phyloP scores from a whole-genome alignment of 2,329 filamentous ascomycete species.

The Sporothrix pallida region DNA sequence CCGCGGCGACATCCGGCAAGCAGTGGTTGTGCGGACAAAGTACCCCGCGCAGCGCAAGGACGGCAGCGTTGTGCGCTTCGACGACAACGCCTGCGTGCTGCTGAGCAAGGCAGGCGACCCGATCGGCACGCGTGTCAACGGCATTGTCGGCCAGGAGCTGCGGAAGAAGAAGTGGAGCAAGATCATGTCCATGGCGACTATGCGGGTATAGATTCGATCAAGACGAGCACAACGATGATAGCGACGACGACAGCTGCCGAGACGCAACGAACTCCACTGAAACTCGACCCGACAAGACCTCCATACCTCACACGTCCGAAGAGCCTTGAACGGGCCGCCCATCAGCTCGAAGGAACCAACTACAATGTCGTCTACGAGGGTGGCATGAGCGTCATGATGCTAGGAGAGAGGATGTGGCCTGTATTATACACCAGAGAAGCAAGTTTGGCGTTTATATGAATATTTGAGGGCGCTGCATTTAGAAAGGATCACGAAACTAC shows the following conservation, averaged over 20 bases:
- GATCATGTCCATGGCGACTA: conserved; percentile 91
- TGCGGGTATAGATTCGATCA: conserved; percentile 55
- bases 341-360: neutral
- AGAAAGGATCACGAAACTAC: conserved; percentile 10
- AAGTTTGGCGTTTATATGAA: conserved; percentile 23
- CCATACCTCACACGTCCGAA: neutral
- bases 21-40: conserved; percentile 88
- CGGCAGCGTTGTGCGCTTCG: conserved; percentile 89
- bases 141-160: conserved; percentile 88
- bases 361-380: neutral
- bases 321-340: neutral
- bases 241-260: neutral
- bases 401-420: conserved; percentile 13
- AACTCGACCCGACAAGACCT: neutral
- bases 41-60: conserved; percentile 88
- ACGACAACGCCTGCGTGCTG: conserved; percentile 97
- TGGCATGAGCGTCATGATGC: neutral
- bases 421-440: conserved; percentile 1
- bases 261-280: neutral
- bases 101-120: conserved; percentile 97
- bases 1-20: conserved; percentile 94
- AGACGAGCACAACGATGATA: neutral
- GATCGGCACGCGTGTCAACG: conserved; percentile 89
- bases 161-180: conserved; percentile 96
- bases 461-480: conserved; percentile 5